Evolutionary conservation across 805 yeast species (phyloP).

Genomic region (Wickerhamomyces bisporus): DNA sequence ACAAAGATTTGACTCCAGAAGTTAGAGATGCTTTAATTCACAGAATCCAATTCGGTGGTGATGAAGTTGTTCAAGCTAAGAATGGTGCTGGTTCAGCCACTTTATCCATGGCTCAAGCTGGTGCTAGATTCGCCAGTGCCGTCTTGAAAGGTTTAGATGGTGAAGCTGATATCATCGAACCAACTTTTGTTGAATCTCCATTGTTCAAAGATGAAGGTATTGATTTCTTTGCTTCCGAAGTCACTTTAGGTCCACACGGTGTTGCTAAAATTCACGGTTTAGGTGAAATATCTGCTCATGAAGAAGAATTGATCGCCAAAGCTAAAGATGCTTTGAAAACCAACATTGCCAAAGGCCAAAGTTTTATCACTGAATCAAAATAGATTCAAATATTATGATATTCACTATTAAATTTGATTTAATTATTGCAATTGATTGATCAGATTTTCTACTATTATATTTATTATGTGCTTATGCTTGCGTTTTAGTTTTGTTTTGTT

Average conservation of each 20-base stretch:
- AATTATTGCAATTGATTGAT: too few relatives aligned
- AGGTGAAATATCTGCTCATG: constrained; percentile 69
- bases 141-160: constrained; percentile 62
- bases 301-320: constrained; percentile 73
- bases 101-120: constrained; percentile 90
- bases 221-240: constrained; percentile 90
- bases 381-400: constrained; percentile 21
- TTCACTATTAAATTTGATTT: too few relatives aligned
- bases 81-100: constrained; percentile 94
- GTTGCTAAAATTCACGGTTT: constrained; percentile 74
- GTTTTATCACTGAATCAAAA: constrained; percentile 73
- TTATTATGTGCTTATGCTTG: constrained; percentile 1
- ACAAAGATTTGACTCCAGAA: constrained; percentile 61
- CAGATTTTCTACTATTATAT: background rate
- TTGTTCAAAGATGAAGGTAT: constrained; percentile 84
- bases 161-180: constrained; percentile 59
- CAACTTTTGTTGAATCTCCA: constrained; percentile 75
- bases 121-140: constrained; percentile 67
- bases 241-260: constrained; percentile 91
- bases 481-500: background rate
- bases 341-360: constrained; percentile 92
- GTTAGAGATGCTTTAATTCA: constrained; percentile 62
- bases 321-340: constrained; percentile 87
- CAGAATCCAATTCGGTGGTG: constrained; percentile 96
- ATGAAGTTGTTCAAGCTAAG: constrained; percentile 90